Percentiles rank a stretch among this genome's conserved stretches.
phyloP scores from a whole-genome alignment of 257 asterid genomes.

The Avicennia marina region DNA sequence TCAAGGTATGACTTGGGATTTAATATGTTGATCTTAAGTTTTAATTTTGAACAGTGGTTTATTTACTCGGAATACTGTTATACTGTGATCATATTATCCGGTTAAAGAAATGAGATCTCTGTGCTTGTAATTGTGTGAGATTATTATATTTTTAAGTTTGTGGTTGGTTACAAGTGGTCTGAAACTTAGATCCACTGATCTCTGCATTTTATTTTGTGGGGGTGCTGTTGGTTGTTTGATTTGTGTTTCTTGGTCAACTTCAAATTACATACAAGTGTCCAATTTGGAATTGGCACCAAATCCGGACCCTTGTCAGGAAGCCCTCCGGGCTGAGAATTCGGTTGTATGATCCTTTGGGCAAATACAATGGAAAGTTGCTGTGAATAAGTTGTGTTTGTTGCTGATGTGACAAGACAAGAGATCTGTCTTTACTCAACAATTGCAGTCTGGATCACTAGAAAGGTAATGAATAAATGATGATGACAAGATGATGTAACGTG shows the following conservation, averaged over 20 bases:
- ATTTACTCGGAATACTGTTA: constrained; percentile 4
- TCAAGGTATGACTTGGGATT: constrained; percentile 48
- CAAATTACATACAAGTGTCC: constrained; percentile 22
- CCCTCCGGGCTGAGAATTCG: constrained; percentile 25
- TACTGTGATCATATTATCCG: no score
- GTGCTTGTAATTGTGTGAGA: not conserved
- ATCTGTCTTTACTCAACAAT: not conserved
- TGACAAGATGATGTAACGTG: not conserved
- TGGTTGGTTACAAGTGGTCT: no score
- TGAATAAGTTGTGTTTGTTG: constrained; percentile 29
- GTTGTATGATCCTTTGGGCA: constrained; percentile 24
- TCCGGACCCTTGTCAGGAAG: constrained; percentile 27
- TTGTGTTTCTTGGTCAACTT: constrained; percentile 35
- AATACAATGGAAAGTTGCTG: constrained; percentile 21
- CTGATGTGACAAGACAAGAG: constrained; percentile 46
- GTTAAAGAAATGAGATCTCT: not conserved
- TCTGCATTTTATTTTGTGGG: constrained; percentile 23
- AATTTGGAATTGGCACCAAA: constrained; percentile 40
- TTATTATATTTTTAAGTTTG: constrained; percentile 7
- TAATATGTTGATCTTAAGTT: no score
- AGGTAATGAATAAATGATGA: not conserved
- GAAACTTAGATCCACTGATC: no score
- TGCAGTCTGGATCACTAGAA: not conserved
- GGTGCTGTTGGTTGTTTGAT: constrained; percentile 27
- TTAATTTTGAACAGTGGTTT: not conserved